A percentile compares a stretch with the other conserved stretches of the same genome.
phyloP scores from a whole-genome alignment of 129 eudicot species.

The Centaurea solstitialis region DNA sequence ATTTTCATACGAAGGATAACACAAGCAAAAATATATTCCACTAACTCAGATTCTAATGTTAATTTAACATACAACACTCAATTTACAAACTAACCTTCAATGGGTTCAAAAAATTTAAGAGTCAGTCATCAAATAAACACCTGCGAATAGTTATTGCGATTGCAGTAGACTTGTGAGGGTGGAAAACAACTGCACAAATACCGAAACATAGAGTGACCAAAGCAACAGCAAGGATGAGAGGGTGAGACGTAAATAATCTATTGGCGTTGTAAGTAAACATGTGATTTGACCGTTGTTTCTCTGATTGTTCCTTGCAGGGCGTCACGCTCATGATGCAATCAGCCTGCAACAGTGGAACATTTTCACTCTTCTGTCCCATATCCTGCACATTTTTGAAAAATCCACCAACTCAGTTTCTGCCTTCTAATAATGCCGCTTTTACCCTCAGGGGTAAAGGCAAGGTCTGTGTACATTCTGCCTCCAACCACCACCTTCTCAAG shows the following conservation, averaged over 20 bases:
- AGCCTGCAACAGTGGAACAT: slow-evolving; percentile 48
- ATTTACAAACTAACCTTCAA: slow-evolving; percentile 31
- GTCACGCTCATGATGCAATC: slow-evolving; percentile 50
- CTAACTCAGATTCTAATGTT: slow-evolving; percentile 27
- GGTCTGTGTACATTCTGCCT: too few relatives aligned
- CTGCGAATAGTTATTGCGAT: slow-evolving; percentile 66
- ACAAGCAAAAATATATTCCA: slow-evolving; percentile 14
- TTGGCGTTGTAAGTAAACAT: slow-evolving; percentile 23
- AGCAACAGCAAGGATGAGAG: slow-evolving; percentile 44
- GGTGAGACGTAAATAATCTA: slow-evolving; percentile 40
- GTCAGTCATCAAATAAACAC: slow-evolving; percentile 54
- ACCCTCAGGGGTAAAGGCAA: too few relatives aligned
- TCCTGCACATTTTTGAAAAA: slow-evolving; percentile 37
- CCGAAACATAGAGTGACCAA: slow-evolving; percentile 72
- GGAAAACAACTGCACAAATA: slow-evolving; percentile 70
- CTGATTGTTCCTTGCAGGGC: slow-evolving; percentile 37
- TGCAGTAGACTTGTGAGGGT: slow-evolving; percentile 59
- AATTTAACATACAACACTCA: slow-evolving; percentile 33
- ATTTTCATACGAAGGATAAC: neutral
- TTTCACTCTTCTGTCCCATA: slow-evolving; percentile 28
- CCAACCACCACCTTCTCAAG: too few relatives aligned
- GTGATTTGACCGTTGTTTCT: slow-evolving; percentile 34
- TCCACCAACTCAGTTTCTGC: neutral
- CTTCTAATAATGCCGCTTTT: too few relatives aligned
- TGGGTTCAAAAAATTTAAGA: slow-evolving; percentile 3